Evolutionary conservation across 352 stramenopile species (phyloP).

Genomic region (Globisporangium spinosum): DNA sequence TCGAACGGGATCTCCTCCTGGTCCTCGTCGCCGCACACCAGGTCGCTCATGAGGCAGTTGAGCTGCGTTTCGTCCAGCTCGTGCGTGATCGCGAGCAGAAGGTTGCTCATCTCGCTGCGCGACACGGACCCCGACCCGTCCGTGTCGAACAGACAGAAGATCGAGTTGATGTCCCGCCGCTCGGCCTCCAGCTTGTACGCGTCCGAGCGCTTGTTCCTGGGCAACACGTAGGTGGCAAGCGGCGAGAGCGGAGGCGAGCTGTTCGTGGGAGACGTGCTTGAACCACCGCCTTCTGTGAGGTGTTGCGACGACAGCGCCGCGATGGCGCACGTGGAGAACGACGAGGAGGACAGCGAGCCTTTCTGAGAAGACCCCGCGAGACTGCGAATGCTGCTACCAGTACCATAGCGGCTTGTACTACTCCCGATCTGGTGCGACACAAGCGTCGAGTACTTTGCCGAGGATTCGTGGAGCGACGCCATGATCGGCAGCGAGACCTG

Average conservation of each 20-base stretch:
- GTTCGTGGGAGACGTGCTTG: background rate
- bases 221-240: slow-evolving; percentile 39
- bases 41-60: slow-evolving; percentile 51
- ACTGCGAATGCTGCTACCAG: background rate
- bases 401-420: background rate
- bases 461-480: slow-evolving; percentile 32
- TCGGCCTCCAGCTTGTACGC: slow-evolving; percentile 60
- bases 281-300: background rate
- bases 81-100: slow-evolving; percentile 61
- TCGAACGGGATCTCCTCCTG: slow-evolving; percentile 57
- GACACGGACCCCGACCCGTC: slow-evolving; percentile 61
- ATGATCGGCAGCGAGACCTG: slow-evolving; percentile 28
- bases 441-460: slow-evolving; percentile 25
- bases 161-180: slow-evolving; percentile 64
- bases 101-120: slow-evolving; percentile 51
- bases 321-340: background rate
- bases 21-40: slow-evolving; percentile 34
- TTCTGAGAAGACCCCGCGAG: slow-evolving; percentile 17
- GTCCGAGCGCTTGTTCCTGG: slow-evolving; percentile 46
- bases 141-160: slow-evolving; percentile 66
- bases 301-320: background rate
- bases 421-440: background rate
- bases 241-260: slow-evolving; percentile 44
- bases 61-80: slow-evolving; percentile 60
- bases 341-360: background rate